Evolutionary conservation across 352 stramenopile species (phyloP), one percentile per base, ranked within the genome.

Genomic region (Phytophthora pini): DNA sequence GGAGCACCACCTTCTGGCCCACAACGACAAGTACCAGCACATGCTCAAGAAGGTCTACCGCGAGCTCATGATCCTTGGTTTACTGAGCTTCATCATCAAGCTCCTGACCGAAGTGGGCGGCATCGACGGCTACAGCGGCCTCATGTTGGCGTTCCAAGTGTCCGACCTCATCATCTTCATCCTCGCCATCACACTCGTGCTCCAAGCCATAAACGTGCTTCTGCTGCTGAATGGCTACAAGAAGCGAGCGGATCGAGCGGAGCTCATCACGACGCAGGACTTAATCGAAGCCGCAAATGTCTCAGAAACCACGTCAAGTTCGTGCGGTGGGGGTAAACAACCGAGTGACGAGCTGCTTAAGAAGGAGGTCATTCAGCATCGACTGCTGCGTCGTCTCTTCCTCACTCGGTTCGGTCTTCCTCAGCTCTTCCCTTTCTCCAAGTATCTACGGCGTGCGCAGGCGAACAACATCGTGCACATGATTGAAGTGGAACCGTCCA

Each of bases 401-500:
- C 56, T 85, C 17, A 48, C 51, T 22, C 66, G 49, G 1, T 81
- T 83, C 38, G 68, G 65, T 11, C 70, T 88, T 6, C 79, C 79
- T 9, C 63, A 86, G 41, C 64, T 87, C 5, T 82, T 82, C 34
- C 76, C 80, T 2, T 91, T 89, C 48, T 75, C 77, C 58, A 93
- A 93, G 59, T 93, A 93, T 55, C 46, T 93, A 2, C 65, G 80
- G 5, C 78, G 87, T 29, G 76, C 81, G 2, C 82, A 91, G 44
- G 79, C 82, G 46, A 89, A 84, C 63, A 81, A 88, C 55, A 89
- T 93, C 56, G 79, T 74, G 8, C 76, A 93, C 67, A 82, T 89
- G 70, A 87, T 93, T 45, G 82, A 93, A 39, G 82, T 93, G 1
- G 60, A 90, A 44, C 72, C 87, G 20, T 84, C 79, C 3, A 88